These are phyloP conservation scores for Coemansia sp. DNA, from an alignment of 192 early-diverging fungal species.

Conservation along the genomic window DNA sequence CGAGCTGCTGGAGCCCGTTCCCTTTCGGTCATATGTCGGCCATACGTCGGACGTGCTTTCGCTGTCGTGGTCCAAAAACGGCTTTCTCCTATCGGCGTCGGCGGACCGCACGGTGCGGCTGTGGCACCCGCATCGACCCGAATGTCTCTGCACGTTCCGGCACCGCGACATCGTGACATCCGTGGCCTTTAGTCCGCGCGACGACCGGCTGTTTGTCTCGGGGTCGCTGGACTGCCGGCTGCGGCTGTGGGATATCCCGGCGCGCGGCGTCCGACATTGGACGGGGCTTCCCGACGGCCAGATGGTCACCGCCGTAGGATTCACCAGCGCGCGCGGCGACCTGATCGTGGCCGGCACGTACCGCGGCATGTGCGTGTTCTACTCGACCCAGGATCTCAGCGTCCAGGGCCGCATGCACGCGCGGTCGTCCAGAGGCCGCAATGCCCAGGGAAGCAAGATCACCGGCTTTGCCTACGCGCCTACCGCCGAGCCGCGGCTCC, in stretches of 20 bases:
- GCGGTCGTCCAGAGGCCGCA: conserved; percentile 56
- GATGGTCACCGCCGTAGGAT: conserved; percentile 76
- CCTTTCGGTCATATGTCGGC: conserved; percentile 69
- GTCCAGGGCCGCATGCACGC: conserved; percentile 84
- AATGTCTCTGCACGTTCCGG: conserved; percentile 75
- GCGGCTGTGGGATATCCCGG: conserved; percentile 78
- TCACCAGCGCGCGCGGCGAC: conserved; percentile 65
- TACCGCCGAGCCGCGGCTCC: conserved; percentile 9
- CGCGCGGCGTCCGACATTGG: conserved; percentile 74
- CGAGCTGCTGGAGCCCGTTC: conserved; percentile 62
- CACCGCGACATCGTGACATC: conserved; percentile 77
- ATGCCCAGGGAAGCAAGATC: conserved; percentile 70
- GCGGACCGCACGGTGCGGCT: conserved; percentile 82
- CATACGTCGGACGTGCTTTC: conserved; percentile 72
- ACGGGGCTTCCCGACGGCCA: conserved; percentile 65
- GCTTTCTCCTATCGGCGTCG: conserved; percentile 76
- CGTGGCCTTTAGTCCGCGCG: conserved; percentile 77
- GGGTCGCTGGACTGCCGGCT: conserved; percentile 78
- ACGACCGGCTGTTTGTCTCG: conserved; percentile 77
- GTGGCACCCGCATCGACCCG: conserved; percentile 72
- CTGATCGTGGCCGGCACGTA: conserved; percentile 73
- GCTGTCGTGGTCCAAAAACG: conserved; percentile 70
- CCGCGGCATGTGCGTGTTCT: conserved; percentile 78
- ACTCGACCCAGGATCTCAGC: conserved; percentile 70
- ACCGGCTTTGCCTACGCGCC: conserved; percentile 66